Evolutionary conservation across 2,329 filamentous ascomycete genomes (phyloP).

Genomic region (Exophiala sideris): DNA sequence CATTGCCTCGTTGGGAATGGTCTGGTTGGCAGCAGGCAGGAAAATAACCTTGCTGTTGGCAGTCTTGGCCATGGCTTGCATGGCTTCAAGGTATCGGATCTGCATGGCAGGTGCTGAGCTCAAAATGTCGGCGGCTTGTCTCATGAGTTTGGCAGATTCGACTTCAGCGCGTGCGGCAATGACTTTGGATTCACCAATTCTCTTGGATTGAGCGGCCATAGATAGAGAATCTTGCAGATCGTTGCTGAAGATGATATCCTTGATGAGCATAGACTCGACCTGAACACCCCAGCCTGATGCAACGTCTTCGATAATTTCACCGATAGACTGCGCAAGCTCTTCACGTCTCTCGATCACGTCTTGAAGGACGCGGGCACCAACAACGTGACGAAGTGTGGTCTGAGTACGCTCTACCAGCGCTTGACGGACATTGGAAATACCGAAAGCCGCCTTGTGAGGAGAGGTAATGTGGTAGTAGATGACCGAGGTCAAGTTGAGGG

Average conservation of each 20-base stretch:
- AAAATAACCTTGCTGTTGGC: constrained; percentile 88
- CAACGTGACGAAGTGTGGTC: constrained; percentile 93
- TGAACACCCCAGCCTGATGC: constrained; percentile 90
- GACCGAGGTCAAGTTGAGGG: constrained; percentile 86
- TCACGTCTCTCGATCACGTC: constrained; percentile 98
- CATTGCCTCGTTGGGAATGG: constrained; percentile 48
- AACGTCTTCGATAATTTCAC: constrained; percentile 96
- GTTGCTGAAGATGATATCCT: constrained; percentile 96
- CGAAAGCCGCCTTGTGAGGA: constrained; percentile 95
- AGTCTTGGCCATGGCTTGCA: constrained; percentile 97
- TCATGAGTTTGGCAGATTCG: constrained; percentile 79
- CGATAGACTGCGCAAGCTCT: constrained; percentile 90
- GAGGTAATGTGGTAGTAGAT: constrained; percentile 98
- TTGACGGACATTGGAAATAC: constrained; percentile 89
- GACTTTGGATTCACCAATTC: constrained; percentile 97
- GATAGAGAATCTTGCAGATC: constrained; percentile 94
- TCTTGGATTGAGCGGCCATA: constrained; percentile 98
- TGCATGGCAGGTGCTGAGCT: constrained; percentile 94
- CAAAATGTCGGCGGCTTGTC: constrained; percentile 85
- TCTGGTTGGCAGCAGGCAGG: constrained; percentile 65
- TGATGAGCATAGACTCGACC: constrained; percentile 98
- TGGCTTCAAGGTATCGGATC: constrained; percentile 94
- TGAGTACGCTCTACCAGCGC: constrained; percentile 98
- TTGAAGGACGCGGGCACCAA: constrained; percentile 91
- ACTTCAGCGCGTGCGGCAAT: constrained; percentile 96